Percentiles rank a stretch among this genome's conserved stretches.
Evolutionary conservation across 441 rosid genomes (phyloP).

Genomic region (Populus trichocarpa): DNA sequence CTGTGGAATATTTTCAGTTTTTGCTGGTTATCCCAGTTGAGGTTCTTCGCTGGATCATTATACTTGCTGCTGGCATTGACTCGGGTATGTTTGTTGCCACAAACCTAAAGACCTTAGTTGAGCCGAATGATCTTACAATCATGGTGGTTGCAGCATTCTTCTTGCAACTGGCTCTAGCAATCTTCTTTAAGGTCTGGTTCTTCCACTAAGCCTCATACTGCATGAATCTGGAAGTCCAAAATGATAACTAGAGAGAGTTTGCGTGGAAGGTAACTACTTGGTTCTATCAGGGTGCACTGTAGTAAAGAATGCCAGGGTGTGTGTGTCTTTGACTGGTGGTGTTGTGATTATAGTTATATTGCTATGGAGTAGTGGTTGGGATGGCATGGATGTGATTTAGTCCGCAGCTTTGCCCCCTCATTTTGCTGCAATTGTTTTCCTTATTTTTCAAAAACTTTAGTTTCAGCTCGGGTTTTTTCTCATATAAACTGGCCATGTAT

Average conservation of each 20-base stretch:
- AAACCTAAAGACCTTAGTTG: slow-evolving; percentile 57
- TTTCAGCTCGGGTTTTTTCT: not conserved
- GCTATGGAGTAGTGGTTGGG: slow-evolving; percentile 4
- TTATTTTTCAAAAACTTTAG: not conserved
- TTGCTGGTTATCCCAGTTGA: slow-evolving; percentile 77
- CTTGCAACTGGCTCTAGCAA: slow-evolving; percentile 75
- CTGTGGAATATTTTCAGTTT: slow-evolving; percentile 45
- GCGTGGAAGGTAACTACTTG: slow-evolving; percentile 2
- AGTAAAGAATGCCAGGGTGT: slow-evolving; percentile 1
- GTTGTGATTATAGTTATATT: not conserved
- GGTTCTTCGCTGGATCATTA: slow-evolving; percentile 75
- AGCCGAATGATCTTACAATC: slow-evolving; percentile 49
- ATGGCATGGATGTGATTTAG: slow-evolving; percentile 7
- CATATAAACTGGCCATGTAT: slow-evolving; percentile 18
- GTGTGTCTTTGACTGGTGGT: slow-evolving; percentile 10
- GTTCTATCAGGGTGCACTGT: not conserved
- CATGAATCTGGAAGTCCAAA: not conserved
- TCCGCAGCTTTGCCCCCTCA: not conserved
- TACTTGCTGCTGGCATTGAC: slow-evolving; percentile 61
- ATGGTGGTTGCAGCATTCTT: slow-evolving; percentile 58
- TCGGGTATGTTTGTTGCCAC: slow-evolving; percentile 72
- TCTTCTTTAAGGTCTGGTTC: slow-evolving; percentile 94
- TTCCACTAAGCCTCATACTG: slow-evolving; percentile 46
- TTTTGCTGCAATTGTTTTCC: not conserved
- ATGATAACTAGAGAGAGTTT: not conserved